These are phyloP conservation scores for Aspergillus ustus DNA, from an alignment of 2,329 filamentous ascomycete genomes.

Conservation along the genomic window DNA sequence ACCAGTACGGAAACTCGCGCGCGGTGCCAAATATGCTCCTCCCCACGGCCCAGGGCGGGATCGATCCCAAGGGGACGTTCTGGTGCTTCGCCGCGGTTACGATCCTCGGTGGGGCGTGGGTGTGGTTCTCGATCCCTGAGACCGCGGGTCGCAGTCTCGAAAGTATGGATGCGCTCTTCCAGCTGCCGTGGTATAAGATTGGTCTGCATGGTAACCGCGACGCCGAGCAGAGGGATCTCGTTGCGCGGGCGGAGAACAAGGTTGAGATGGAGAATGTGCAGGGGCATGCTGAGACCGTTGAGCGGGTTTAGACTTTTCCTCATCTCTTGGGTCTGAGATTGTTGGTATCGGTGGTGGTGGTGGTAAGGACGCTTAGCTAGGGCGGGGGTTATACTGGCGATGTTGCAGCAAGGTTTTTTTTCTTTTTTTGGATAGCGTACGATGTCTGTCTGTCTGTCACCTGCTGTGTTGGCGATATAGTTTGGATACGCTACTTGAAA, in stretches of 20 bases:
- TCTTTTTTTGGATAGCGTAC: too few species aligned
- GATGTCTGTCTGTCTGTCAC: too few species aligned
- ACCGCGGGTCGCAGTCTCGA: slow-evolving; percentile 62
- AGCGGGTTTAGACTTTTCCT: slow-evolving; percentile 15
- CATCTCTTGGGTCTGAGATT: background rate
- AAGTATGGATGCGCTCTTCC: slow-evolving; percentile 73
- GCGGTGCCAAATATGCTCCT: slow-evolving; percentile 78
- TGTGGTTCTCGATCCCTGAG: slow-evolving; percentile 63
- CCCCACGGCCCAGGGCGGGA: slow-evolving; percentile 34
- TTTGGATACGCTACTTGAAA: too few species aligned
- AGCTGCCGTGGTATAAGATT: slow-evolving; percentile 75
- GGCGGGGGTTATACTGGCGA: too few species aligned
- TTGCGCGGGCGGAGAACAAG: slow-evolving; percentile 29
- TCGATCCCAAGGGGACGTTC: slow-evolving; percentile 70
- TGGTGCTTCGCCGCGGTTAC: slow-evolving; percentile 76
- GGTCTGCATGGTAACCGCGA: slow-evolving; percentile 52
- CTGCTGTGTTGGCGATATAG: too few species aligned
- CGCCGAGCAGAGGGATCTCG: slow-evolving; percentile 34
- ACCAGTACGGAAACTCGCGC: slow-evolving; percentile 77
- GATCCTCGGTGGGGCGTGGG: slow-evolving; percentile 69
- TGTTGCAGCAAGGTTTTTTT: too few species aligned
- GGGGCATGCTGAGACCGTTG: slow-evolving; percentile 25
- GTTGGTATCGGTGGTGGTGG: too few species aligned
- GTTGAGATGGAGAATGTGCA: slow-evolving; percentile 31
- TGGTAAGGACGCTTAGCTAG: too few species aligned